Conservation (phyloP, 352 stramenopile species). For the Phytophthora kernoviae region DNA sequence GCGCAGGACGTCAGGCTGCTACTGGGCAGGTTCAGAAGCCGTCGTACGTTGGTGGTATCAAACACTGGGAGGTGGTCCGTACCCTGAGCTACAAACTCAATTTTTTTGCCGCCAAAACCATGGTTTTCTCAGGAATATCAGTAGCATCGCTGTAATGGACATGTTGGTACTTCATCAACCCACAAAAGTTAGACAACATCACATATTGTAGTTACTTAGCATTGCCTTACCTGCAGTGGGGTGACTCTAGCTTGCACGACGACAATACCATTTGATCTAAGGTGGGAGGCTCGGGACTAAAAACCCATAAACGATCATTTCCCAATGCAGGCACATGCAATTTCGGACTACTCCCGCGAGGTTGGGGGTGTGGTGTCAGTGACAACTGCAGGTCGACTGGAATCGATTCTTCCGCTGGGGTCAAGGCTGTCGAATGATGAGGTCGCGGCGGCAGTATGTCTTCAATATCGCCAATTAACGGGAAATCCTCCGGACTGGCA, state of each 20-base stretch:
- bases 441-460: constrained; percentile 63
- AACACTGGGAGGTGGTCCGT: constrained; percentile 46
- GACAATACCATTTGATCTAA: constrained; percentile 49
- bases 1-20: constrained; percentile 13
- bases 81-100: constrained; percentile 53
- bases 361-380: constrained; percentile 52
- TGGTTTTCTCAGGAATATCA: constrained; percentile 73
- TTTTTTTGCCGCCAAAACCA: constrained; percentile 82
- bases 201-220: neutral
- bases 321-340: constrained; percentile 9
- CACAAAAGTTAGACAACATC: constrained; percentile 1
- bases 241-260: constrained; percentile 47
- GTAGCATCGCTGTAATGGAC: constrained; percentile 58
- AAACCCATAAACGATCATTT: constrained; percentile 54
- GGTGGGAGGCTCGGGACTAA: constrained; percentile 43
- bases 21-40: constrained; percentile 12
- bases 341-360: constrained; percentile 15
- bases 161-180: constrained; percentile 42
- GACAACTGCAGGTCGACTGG: constrained; percentile 48
- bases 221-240: constrained; percentile 37
- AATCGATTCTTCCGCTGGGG: constrained; percentile 56
- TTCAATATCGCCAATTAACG: constrained; percentile 59
- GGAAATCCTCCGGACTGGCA: constrained; percentile 39
- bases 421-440: constrained; percentile 20
- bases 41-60: constrained; percentile 37